These are phyloP conservation scores for Acanthochlamys bracteata DNA, from an alignment of 106 monocot species.

Conservation along the genomic window DNA sequence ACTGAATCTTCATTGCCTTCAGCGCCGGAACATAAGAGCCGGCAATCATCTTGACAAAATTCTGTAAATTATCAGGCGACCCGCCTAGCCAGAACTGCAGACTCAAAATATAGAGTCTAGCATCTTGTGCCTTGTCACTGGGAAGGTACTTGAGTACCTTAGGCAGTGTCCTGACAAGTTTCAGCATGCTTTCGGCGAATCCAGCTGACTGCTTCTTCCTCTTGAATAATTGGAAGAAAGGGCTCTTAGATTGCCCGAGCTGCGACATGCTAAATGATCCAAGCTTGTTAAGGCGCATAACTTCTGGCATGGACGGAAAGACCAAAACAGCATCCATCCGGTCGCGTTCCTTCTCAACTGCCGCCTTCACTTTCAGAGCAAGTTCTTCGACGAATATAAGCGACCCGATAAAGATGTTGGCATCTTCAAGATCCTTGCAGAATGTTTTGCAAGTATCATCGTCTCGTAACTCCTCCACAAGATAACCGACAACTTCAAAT, in stretches of 20 bases:
- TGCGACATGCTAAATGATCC: conserved; percentile 93
- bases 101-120: conserved; percentile 77
- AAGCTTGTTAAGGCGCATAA: conserved; percentile 83
- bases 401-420: conserved; percentile 80
- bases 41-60: conserved; percentile 78
- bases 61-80: conserved; percentile 72
- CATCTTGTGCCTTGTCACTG: conserved; percentile 84
- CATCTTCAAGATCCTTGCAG: conserved; percentile 62
- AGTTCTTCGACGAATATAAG: conserved; percentile 88
- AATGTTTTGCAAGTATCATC: conserved; percentile 46
- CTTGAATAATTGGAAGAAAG: conserved; percentile 87
- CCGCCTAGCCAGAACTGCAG: conserved; percentile 92
- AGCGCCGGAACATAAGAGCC: conserved; percentile 67
- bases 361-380: conserved; percentile 62
- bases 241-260: conserved; percentile 79
- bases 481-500: conserved; percentile 79
- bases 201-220: conserved; percentile 47
- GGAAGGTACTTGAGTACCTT: conserved; percentile 85
- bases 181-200: conserved; percentile 84
- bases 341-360: conserved; percentile 70
- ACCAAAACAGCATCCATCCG: conserved; percentile 80
- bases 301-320: conserved; percentile 89
- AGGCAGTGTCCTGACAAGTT: conserved; percentile 77
- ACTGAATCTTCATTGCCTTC: conserved; percentile 45
- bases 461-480: conserved; percentile 85